These are phyloP conservation scores for Claviceps humidiphila DNA, from an alignment of 2,329 filamentous ascomycete species.

Conservation along the genomic window DNA sequence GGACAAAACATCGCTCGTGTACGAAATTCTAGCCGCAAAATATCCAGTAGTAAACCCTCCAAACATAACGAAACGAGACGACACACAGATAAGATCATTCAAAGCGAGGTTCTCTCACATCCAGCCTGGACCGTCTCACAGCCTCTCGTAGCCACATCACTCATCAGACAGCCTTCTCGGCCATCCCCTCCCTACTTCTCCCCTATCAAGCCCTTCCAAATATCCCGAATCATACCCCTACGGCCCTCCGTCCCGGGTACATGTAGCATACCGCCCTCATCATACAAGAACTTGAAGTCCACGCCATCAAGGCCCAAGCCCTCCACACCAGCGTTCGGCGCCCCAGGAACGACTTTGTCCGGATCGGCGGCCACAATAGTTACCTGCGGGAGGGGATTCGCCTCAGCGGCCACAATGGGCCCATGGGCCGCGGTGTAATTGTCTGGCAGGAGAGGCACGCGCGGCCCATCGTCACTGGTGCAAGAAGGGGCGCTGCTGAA, in stretches of 20 bases:
- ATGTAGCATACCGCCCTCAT: constrained; percentile 12
- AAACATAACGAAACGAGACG: no score
- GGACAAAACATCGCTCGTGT: no score
- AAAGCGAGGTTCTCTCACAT: no score
- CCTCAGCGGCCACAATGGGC: constrained; percentile 30
- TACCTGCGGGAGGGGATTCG: constrained; percentile 32
- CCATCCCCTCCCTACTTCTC: constrained; percentile 26
- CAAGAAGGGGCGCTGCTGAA: constrained; percentile 14
- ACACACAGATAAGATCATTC: no score
- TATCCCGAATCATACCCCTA: constrained; percentile 35
- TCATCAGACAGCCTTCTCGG: constrained; percentile 9
- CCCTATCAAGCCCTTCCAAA: constrained; percentile 47
- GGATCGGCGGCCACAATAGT: constrained; percentile 45
- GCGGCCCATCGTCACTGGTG: constrained; percentile 25
- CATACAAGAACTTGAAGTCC: constrained; percentile 39
- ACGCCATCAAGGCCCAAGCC: constrained; percentile 43
- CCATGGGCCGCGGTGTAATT: constrained; percentile 34
- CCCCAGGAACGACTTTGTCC: constrained; percentile 34
- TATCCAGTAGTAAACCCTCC: no score
- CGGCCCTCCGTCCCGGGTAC: constrained; percentile 17
- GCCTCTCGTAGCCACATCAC: no score
- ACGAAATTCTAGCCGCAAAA: no score
- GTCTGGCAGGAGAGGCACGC: constrained; percentile 48
- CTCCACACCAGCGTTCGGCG: constrained; percentile 44
- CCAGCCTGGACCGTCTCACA: no score